phyloP scores from a whole-genome alignment of 805 yeast species.

The Blastobotrys parvus region DNA sequence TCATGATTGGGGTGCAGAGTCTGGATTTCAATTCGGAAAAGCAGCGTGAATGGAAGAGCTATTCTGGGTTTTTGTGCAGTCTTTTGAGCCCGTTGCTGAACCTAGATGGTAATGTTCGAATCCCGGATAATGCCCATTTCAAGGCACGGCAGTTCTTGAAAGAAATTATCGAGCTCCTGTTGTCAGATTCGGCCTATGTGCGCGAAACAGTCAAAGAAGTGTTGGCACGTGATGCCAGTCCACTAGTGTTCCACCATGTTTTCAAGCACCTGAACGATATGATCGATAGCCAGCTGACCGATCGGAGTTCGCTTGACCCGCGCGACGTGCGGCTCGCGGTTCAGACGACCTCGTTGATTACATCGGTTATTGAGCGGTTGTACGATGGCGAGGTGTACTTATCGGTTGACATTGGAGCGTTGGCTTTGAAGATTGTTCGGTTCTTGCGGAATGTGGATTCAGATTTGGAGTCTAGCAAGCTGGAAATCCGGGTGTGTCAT shows the following conservation, averaged over 20 bases:
- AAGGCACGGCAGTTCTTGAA: constrained; percentile 31
- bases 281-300: constrained; percentile 6
- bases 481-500: constrained; percentile 18
- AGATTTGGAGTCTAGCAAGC: constrained; percentile 10
- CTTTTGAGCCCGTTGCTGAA: constrained; percentile 28
- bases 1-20: constrained; percentile 17
- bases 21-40: constrained; percentile 10
- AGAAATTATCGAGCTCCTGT: constrained; percentile 28
- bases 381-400: constrained; percentile 19
- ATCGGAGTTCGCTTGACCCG: neutral
- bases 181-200: constrained; percentile 37
- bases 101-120: constrained; percentile 10
- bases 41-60: constrained; percentile 45
- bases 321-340: constrained; percentile 6
- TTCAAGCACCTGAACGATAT: constrained; percentile 35
- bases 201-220: constrained; percentile 70
- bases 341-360: constrained; percentile 18
- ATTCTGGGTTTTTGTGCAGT: constrained; percentile 66
- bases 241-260: constrained; percentile 39
- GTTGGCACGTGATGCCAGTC: constrained; percentile 60
- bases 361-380: constrained; percentile 16
- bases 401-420: constrained; percentile 17
- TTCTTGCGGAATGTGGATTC: constrained; percentile 10
- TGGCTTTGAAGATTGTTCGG: constrained; percentile 17
- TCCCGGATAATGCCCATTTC: constrained; percentile 41